Conservation (phyloP, 2,329 filamentous ascomycete genomes). For the Fusarium fracticaudum region DNA sequence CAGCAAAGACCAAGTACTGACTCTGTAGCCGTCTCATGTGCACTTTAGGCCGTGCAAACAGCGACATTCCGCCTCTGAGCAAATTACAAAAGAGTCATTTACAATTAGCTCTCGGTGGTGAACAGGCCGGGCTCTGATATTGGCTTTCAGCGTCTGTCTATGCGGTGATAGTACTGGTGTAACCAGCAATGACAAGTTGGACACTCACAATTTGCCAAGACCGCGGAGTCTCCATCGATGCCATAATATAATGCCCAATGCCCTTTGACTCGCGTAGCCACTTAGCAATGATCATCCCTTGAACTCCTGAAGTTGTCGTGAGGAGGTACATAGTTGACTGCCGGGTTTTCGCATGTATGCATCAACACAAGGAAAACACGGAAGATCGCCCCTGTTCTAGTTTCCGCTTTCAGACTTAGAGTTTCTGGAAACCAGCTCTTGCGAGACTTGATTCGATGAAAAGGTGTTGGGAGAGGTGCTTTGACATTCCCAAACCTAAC, state of each 20-base stretch:
- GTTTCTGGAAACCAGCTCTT: not conserved
- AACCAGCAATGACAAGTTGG: not conserved
- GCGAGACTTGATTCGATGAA: not conserved
- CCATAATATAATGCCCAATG: not conserved
- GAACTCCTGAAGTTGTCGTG: not conserved
- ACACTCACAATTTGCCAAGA: not conserved
- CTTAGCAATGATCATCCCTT: not conserved
- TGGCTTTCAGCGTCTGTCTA: not conserved
- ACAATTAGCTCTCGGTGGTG: not conserved
- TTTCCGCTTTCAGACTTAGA: not conserved
- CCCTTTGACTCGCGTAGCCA: not conserved
- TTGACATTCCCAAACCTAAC: not conserved
- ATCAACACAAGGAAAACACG: not conserved
- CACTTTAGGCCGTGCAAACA: not conserved
- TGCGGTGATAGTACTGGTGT: not conserved
- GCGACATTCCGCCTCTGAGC: not conserved
- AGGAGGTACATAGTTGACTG: not conserved
- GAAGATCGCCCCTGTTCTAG: not conserved
- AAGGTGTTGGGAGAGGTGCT: not conserved
- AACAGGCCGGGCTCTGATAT: not conserved
- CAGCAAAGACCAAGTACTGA: not conserved
- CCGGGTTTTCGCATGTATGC: not conserved
- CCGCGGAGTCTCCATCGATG: not conserved
- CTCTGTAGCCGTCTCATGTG: not conserved
- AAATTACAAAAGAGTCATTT: not conserved